Conservation (phyloP, 1,284 basidiomycete species). For the Exobasidium cylindrosporum region DNA sequence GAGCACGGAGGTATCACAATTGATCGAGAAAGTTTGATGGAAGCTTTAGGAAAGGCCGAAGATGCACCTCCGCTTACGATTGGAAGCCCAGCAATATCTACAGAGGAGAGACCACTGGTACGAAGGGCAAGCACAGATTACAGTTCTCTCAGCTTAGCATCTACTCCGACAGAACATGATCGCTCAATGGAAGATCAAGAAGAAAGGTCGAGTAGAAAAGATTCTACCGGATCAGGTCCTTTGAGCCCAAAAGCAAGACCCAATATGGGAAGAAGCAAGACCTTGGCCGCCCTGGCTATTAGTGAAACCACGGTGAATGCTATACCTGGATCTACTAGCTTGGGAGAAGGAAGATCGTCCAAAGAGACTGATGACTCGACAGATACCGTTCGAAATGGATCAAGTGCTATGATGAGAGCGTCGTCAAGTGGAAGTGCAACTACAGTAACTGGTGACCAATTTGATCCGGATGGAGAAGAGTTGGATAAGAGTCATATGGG, state of each 20-base stretch:
- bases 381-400: background rate
- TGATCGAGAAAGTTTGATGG: background rate
- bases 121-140: background rate
- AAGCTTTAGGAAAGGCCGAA: background rate
- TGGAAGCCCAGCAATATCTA: background rate
- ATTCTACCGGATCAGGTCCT: background rate
- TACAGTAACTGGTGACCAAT: no score
- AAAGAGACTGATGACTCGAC: background rate
- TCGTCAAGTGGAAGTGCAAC: background rate
- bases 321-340: background rate
- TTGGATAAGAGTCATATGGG: background rate
- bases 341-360: background rate
- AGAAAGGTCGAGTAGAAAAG: background rate
- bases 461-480: background rate
- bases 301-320: slow-evolving; percentile 6
- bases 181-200: background rate
- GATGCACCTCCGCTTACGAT: background rate
- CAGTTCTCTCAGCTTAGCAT: background rate
- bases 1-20: background rate
- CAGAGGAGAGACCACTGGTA: background rate
- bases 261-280: slow-evolving; percentile 9
- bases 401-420: background rate
- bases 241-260: slow-evolving; percentile 1
- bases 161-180: background rate
- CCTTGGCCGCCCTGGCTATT: background rate